A percentile compares a stretch with the other conserved stretches of the same genome.
phyloP scores from a whole-genome alignment of 768 basidiomycete species.

The Cubamyces lactineus region DNA sequence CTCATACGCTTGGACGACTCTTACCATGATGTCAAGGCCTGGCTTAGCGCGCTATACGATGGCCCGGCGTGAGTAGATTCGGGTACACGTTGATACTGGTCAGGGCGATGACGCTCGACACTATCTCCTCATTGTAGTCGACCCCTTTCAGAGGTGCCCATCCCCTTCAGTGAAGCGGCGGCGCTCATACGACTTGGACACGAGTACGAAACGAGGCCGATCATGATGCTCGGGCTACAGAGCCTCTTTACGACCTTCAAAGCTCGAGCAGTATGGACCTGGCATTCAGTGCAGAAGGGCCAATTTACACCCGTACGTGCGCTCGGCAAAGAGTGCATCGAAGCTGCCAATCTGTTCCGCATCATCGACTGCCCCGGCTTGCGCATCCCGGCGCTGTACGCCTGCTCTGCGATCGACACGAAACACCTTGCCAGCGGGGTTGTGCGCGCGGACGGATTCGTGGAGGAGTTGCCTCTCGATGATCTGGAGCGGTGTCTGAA shows the following conservation, averaged over 20 bases:
- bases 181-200: slow-evolving; percentile 14
- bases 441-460: neutral
- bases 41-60: no score
- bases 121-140: neutral
- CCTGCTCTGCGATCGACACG: neutral
- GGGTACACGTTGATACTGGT: neutral
- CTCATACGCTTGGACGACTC: no score
- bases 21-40: no score
- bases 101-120: no score
- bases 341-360: neutral
- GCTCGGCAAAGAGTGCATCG: neutral
- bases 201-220: slow-evolving; percentile 7
- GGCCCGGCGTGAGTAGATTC: no score
- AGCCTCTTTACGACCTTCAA: neutral
- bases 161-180: neutral
- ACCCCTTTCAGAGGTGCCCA: neutral
- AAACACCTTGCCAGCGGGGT: neutral
- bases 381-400: neutral
- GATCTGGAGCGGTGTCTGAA: neutral
- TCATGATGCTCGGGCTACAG: neutral
- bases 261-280: no score
- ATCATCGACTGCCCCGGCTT: neutral
- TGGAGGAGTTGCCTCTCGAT: neutral
- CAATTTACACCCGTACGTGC: neutral
- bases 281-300: no score